Evolutionary conservation across 163 green algal genomes (phyloP), one percentile per base, ranked within the genome.

Genomic region (Trebouxiophyceae sp.): DNA sequence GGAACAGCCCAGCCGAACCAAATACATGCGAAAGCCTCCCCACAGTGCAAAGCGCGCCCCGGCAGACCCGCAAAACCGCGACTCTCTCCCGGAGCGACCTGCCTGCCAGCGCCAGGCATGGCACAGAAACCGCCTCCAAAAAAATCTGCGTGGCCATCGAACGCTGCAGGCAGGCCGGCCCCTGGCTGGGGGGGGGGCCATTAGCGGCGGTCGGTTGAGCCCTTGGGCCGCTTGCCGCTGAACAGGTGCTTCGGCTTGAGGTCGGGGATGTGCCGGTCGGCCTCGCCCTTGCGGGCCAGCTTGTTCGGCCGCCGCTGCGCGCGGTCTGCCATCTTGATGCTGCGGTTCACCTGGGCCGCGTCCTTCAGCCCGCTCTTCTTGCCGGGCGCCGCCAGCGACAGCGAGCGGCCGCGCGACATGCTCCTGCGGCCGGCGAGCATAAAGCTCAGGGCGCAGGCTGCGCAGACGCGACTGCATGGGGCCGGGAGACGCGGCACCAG

Each of bases 181-280:
- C n/a, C n/a, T n/a, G n/a, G n/a, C n/a, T n/a, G n/a, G n/a, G n/a
- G n/a, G n/a, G n/a, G n/a, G n/a, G n/a, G n/a, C n/a, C n/a, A n/a
- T 16, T 50, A 96, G 33, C 89, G 79, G 47, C 89, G 60, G 62
- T 96, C 85, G 8, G 84, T 92, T 70, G 87, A 92, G 29, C 89
- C 89, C 7, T 77, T 85, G 3, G 81, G 81, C 3, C 87, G 73
- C 77, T 97, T 97, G 27, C 92, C 93, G 33, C 69, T 85, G 76
- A 97, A 93, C 39, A 98, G 75, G 68, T 97, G 92, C 90, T 99
- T 99, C 57, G 93, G 93, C 81, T 91, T 95, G 76, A 95, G 87
- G 68, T 91, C 90, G 3, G 77, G 79, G 44, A 99, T 96, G 66
- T 87, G 81, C 5, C 93, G 68, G 73, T 99, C 93, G 0, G 65